Evolutionary conservation across 805 yeast genomes (phyloP).

Genomic region (Komagataella phaffii): DNA sequence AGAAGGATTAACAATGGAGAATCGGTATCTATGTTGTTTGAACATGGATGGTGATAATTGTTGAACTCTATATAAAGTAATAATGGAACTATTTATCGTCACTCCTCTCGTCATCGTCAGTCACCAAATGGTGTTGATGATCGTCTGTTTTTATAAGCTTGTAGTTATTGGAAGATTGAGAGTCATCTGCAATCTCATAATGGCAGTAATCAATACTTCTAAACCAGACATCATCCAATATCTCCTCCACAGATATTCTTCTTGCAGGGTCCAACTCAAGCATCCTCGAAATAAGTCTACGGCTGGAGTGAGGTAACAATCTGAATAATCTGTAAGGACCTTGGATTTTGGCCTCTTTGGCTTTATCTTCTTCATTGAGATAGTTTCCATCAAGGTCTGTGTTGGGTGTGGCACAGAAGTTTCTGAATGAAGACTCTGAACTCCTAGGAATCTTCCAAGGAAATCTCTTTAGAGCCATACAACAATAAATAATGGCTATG

Average conservation of each 20-base stretch:
- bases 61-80: background rate
- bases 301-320: conserved; percentile 54
- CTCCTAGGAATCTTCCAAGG: conserved; percentile 93
- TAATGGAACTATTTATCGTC: background rate
- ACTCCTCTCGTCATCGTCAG: conserved; percentile 41
- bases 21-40: conserved; percentile 85
- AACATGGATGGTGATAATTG: conserved; percentile 46
- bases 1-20: conserved; percentile 97
- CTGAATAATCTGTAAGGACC: conserved; percentile 70
- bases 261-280: conserved; percentile 41
- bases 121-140: conserved; percentile 56
- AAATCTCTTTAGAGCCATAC: conserved; percentile 76
- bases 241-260: conserved; percentile 46
- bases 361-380: background rate
- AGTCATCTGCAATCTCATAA: conserved; percentile 10
- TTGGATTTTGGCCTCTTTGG: conserved; percentile 19
- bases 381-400: conserved; percentile 1
- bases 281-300: conserved; percentile 53
- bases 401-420: conserved; percentile 29
- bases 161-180: conserved; percentile 7
- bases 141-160: conserved; percentile 16
- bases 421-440: conserved; percentile 60
- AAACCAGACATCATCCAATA: conserved; percentile 47
- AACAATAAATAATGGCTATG: conserved; percentile 80
- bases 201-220: conserved; percentile 42